Base-by-base conservation (phyloP, 2,329 filamentous ascomycete species). In the Meredithiella fracta region DNA sequence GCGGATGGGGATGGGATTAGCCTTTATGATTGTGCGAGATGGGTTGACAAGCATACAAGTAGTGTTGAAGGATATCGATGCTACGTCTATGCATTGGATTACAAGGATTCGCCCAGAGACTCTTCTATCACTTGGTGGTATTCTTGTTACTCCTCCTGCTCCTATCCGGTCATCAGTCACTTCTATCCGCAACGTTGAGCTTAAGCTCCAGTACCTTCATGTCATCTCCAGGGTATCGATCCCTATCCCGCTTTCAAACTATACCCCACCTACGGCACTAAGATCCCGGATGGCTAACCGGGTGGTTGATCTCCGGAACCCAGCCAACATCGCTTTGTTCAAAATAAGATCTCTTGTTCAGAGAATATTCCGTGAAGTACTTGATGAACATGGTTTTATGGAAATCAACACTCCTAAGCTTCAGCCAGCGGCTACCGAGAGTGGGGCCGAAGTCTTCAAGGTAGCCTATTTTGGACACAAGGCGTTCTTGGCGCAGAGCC, bases 371-470 rank as follows among this genome's bases (percentile, higher is more conserved):
- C 85, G 90, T 51, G 69, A 76, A 8, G 80, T 83, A 1, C 76
- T 96, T 0, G 85, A 91, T 61, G 73, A 76, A 1, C 74, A 83
- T 60, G 83, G 81, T 15, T 96, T 96, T 66, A 83, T 94, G 58
- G 90, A 96, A 68, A 95, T 96, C 59, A 88, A 95, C 66, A 94
- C 88, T 0, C 90, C 90, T 1, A 96, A 95, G 70, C 73, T 96
- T 47, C 88, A 94, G 71, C 86, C 87, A 1, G 83, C 85, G 11
- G 90, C 90, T 1, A 94, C 90, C 0, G 90, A 96, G 68, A 94
- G 86, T 50, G 90, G 90, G 50, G 83, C 90, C 14, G 88, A 87
- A 60, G 90, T 96, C 3, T 96, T 96, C 74, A 82, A 86, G 66
- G 80, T 94, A 51, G 86, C 92, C 64, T 96, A 96, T 70, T 96